A percentile compares a stretch with the other conserved stretches of the same genome.
Conservation (phyloP, 306 rosid genomes). For the Gynostemma pentaphyllum region DNA sequence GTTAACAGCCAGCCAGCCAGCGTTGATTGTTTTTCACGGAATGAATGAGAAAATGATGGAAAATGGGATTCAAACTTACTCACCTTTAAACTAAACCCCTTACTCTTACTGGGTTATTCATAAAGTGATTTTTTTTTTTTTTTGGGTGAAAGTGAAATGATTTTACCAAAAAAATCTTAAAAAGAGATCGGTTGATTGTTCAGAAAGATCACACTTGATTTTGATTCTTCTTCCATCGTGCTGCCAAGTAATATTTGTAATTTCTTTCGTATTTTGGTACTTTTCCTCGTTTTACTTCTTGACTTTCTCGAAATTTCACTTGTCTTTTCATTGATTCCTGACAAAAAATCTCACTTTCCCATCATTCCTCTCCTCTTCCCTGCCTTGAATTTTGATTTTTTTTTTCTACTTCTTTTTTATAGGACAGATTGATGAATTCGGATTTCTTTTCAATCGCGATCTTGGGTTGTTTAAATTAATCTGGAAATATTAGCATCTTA, state of each 20-base stretch:
- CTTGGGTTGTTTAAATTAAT: not conserved
- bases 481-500: not conserved
- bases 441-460: not conserved
- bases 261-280: not conserved
- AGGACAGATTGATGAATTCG: not conserved
- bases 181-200: not conserved
- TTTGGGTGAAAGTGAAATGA: too few relatives aligned
- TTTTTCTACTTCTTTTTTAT: not conserved
- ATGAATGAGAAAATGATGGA: not conserved
- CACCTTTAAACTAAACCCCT: too few relatives aligned
- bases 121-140: too few relatives aligned
- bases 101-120: too few relatives aligned
- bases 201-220: not conserved
- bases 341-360: not conserved
- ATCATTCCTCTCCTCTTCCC: not conserved
- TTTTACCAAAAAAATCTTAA: not conserved
- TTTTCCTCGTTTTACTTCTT: not conserved
- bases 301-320: conserved; percentile 4
- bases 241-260: not conserved
- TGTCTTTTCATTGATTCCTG: conserved; percentile 1
- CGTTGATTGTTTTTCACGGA: not conserved
- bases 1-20: not conserved
- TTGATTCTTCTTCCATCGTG: not conserved
- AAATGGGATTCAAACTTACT: not conserved
- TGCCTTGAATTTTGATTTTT: conserved; percentile 7